Percentiles rank a stretch among this genome's conserved stretches.
Conservation (phyloP, 176 grass and related monocot species). For the Microstegium vimineum region DNA sequence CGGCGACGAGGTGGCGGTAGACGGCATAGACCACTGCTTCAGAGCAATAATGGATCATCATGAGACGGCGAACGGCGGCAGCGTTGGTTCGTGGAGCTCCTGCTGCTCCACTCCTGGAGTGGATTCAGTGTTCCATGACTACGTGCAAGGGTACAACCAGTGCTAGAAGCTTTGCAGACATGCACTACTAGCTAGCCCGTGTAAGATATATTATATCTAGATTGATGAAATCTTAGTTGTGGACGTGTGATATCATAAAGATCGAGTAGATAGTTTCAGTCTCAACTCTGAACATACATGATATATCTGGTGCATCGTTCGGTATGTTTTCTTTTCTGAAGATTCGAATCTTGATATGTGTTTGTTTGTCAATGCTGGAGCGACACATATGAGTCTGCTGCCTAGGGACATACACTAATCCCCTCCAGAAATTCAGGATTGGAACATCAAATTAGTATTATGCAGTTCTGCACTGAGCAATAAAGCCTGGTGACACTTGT, state of each 20-base stretch:
- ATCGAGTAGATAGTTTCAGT: neutral
- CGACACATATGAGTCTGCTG: too few relatives aligned
- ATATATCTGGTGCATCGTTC: neutral
- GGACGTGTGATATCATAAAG: neutral
- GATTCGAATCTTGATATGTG: neutral
- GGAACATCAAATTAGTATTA: neutral
- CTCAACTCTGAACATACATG: neutral
- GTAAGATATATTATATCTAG: neutral
- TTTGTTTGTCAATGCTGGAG: neutral
- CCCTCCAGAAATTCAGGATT: neutral
- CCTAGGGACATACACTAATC: neutral
- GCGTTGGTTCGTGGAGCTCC: slow-evolving; percentile 39
- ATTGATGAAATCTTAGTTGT: neutral
- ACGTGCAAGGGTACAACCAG: slow-evolving; percentile 28
- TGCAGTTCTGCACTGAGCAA: neutral
- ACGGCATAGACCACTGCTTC: neutral
- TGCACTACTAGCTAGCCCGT: neutral
- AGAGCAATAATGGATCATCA: neutral
- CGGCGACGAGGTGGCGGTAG: neutral
- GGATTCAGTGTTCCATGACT: slow-evolving; percentile 43
- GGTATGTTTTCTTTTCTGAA: slow-evolving; percentile 11
- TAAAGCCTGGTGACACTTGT: neutral
- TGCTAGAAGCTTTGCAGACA: neutral
- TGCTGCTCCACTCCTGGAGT: slow-evolving; percentile 37
- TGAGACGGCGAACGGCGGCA: neutral